Conservation (phyloP, 2,329 filamentous ascomycete genomes). For the Anisogramma anomala region DNA sequence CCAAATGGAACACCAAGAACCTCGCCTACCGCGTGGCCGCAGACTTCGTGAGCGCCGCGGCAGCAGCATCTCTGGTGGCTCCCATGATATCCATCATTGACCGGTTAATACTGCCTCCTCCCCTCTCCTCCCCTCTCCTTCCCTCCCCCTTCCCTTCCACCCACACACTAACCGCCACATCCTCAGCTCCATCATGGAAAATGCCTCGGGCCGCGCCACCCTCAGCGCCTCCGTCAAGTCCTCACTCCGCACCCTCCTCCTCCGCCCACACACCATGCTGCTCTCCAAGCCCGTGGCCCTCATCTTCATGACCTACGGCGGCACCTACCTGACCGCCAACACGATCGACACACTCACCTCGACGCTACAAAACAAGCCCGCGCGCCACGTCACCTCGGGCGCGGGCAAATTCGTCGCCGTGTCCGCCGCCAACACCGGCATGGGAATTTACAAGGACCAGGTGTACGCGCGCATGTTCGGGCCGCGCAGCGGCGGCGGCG, state of each 20-base stretch:
- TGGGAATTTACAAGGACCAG: slow-evolving; percentile 84
- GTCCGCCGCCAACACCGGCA: slow-evolving; percentile 67
- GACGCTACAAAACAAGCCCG: slow-evolving; percentile 45
- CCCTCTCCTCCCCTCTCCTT: background rate
- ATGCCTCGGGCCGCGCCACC: slow-evolving; percentile 57
- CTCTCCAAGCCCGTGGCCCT: slow-evolving; percentile 56
- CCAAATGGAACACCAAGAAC: slow-evolving; percentile 64
- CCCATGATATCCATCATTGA: slow-evolving; percentile 83
- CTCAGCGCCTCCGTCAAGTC: slow-evolving; percentile 47
- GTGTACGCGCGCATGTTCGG: slow-evolving; percentile 77
- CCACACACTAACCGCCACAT: background rate
- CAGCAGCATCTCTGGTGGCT: slow-evolving; percentile 65
- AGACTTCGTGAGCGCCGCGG: slow-evolving; percentile 57
- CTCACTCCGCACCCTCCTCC: slow-evolving; percentile 45
- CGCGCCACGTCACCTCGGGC: slow-evolving; percentile 58
- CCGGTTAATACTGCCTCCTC: slow-evolving; percentile 38
- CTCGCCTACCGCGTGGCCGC: slow-evolving; percentile 54
- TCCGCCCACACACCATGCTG: slow-evolving; percentile 50
- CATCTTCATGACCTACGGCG: slow-evolving; percentile 67
- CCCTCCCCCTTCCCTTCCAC: background rate
- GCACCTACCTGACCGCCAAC: slow-evolving; percentile 86
- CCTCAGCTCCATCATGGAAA: slow-evolving; percentile 63
- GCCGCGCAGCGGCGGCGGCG: slow-evolving; percentile 35
- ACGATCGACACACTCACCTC: slow-evolving; percentile 68
- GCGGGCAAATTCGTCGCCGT: slow-evolving; percentile 72